phyloP scores from a whole-genome alignment of 768 basidiomycete genomes.

The Chalciporus chontae region DNA sequence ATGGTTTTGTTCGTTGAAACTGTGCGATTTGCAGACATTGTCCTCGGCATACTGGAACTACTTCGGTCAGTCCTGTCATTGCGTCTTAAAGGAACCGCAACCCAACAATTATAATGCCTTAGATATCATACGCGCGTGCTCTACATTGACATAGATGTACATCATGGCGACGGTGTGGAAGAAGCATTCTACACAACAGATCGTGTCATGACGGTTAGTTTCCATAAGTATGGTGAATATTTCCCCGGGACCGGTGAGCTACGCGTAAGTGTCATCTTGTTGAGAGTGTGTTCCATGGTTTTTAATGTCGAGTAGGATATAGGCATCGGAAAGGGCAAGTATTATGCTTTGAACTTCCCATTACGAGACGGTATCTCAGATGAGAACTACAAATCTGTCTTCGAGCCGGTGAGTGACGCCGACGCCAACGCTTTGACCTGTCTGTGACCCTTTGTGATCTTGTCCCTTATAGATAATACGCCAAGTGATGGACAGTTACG shows the following conservation, averaged over 20 bases:
- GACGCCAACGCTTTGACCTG: not conserved
- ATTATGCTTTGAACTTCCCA: constrained; percentile 93
- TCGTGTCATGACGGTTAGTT: constrained; percentile 96
- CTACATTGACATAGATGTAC: constrained; percentile 98
- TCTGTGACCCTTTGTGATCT: not conserved
- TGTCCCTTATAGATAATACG: constrained; percentile 68
- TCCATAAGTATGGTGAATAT: constrained; percentile 99
- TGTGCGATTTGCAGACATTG: constrained; percentile 67
- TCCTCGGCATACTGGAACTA: constrained; percentile 93
- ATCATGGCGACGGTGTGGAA: constrained; percentile 98
- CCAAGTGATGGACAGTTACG: constrained; percentile 91
- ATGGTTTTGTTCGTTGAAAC: not conserved
- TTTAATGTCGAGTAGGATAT: constrained; percentile 57
- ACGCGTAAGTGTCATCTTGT: constrained; percentile 48
- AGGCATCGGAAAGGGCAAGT: constrained; percentile 90
- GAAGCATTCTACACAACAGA: constrained; percentile 99
- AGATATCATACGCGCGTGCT: constrained; percentile 93
- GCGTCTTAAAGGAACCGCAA: not conserved
- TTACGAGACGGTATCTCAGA: constrained; percentile 93
- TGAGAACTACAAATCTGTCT: constrained; percentile 91
- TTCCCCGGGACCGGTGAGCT: constrained; percentile 99
- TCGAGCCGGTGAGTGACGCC: constrained; percentile 74
- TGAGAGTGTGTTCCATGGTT: constrained; percentile 2
- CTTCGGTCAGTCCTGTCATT: constrained; percentile 52
- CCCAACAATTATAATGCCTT: not conserved